Evolutionary conservation across 805 yeast species (phyloP).

Genomic region (Metschnikowia continentalis): DNA sequence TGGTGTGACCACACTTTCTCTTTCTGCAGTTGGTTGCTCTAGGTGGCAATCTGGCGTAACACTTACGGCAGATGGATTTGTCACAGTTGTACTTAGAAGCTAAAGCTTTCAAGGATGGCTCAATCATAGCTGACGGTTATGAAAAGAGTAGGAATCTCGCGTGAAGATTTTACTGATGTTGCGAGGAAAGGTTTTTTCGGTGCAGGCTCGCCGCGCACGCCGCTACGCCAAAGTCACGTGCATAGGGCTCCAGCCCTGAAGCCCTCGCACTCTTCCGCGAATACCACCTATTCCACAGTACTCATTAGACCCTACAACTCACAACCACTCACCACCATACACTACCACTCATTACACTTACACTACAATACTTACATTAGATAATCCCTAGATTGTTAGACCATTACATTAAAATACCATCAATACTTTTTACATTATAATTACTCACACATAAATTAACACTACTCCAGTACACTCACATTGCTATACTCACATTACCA

Average conservation of each 20-base stretch:
- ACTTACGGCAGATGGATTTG: conserved; percentile 97
- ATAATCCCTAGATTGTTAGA: too few relatives aligned
- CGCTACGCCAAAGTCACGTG: neutral
- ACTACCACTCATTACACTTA: too few relatives aligned
- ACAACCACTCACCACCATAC: too few relatives aligned
- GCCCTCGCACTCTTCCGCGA: neutral
- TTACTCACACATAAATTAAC: too few relatives aligned
- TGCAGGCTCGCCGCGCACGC: conserved; percentile 11
- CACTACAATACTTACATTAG: too few relatives aligned
- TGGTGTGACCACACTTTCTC: conserved; percentile 99
- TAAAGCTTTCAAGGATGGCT: conserved; percentile 98
- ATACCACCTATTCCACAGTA: too few relatives aligned
- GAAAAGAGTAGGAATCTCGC: conserved; percentile 8
- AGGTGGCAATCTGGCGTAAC: conserved; percentile 99
- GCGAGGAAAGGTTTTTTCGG: conserved; percentile 15
- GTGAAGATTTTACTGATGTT: conserved; percentile 10
- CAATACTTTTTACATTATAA: too few relatives aligned
- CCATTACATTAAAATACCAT: too few relatives aligned
- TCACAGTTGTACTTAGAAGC: conserved; percentile 99
- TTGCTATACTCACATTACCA: too few relatives aligned
- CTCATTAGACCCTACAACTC: too few relatives aligned
- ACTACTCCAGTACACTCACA: too few relatives aligned
- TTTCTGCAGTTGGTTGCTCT: conserved; percentile 99
- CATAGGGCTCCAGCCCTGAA: conserved; percentile 12
- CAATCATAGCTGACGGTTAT: conserved; percentile 58